phyloP scores from a whole-genome alignment of 2,329 filamentous ascomycete species.

The Epichloe gansuensis region DNA sequence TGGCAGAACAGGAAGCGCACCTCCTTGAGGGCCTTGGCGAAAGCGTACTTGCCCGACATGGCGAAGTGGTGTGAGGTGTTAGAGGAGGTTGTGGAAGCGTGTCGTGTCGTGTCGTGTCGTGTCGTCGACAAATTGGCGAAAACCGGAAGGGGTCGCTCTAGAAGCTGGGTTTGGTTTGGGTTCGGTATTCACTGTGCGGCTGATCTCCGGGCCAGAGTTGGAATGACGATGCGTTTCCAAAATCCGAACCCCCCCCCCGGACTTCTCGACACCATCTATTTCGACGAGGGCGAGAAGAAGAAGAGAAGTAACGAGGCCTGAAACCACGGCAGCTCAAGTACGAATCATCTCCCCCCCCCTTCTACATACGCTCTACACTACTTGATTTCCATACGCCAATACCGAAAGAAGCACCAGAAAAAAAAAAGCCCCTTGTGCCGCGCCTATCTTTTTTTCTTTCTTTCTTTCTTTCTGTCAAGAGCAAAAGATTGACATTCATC shows the following conservation, averaged over 20 bases:
- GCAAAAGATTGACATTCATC: background rate
- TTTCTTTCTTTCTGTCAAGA: background rate
- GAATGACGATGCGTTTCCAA: background rate
- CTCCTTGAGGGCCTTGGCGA: conserved; percentile 80
- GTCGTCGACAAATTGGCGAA: background rate
- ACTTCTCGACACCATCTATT: too few species aligned
- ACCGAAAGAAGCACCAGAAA: too few species aligned
- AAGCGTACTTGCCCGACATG: conserved; percentile 91
- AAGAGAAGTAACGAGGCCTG: background rate
- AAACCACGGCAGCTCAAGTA: background rate
- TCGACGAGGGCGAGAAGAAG: too few species aligned
- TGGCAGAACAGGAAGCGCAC: conserved; percentile 96
- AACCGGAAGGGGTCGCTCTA: too few species aligned
- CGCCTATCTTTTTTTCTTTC: too few species aligned
- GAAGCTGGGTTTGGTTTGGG: background rate
- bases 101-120: background rate
- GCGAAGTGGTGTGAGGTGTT: conserved; percentile 15
- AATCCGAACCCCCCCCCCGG: background rate
- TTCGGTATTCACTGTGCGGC: background rate
- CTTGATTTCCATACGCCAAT: too few species aligned
- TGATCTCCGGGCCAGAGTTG: conserved; percentile 4
- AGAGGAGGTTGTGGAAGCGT: background rate
- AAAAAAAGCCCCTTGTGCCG: background rate
- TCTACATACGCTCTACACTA: background rate
- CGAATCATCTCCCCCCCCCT: background rate